Evolutionary conservation across 108 stramenopile genomes (phyloP).

Genomic region (Fragilaria crotonensis): DNA sequence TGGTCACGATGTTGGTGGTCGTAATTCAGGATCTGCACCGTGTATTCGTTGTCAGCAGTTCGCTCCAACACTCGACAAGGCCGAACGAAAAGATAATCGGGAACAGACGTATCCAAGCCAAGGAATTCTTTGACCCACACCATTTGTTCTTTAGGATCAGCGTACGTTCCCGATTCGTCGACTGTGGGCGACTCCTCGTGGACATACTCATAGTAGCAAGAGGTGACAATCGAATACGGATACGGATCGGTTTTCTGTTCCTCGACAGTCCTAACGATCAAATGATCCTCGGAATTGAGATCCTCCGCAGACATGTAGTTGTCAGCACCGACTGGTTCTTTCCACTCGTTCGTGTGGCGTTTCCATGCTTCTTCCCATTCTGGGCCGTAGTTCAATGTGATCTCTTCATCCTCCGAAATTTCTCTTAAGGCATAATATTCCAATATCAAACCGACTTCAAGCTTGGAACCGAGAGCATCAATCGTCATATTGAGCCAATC

Average conservation of each 20-base stretch:
- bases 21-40: constrained; percentile 1
- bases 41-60: constrained; percentile 7
- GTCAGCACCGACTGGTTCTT: constrained; percentile 2
- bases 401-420: constrained; percentile 53
- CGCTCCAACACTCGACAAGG: constrained; percentile 22
- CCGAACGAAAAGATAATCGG: neutral
- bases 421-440: constrained; percentile 47
- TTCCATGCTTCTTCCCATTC: constrained; percentile 52
- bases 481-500: constrained; percentile 23
- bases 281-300: constrained; percentile 16
- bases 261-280: constrained; percentile 17
- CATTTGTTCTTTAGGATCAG: constrained; percentile 5
- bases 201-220: constrained; percentile 25
- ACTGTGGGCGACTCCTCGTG: neutral
- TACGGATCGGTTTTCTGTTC: constrained; percentile 25
- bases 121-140: neutral
- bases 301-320: constrained; percentile 22
- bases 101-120: neutral
- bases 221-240: constrained; percentile 23
- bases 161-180: neutral
- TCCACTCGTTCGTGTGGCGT: constrained; percentile 32
- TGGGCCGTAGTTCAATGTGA: constrained; percentile 58
- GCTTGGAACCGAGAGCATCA: constrained; percentile 14
- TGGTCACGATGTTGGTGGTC: neutral
- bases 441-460: constrained; percentile 25